Evolutionary conservation across 1,139 yeast species (phyloP).

Genomic region (Trichomonascaceae sp.): DNA sequence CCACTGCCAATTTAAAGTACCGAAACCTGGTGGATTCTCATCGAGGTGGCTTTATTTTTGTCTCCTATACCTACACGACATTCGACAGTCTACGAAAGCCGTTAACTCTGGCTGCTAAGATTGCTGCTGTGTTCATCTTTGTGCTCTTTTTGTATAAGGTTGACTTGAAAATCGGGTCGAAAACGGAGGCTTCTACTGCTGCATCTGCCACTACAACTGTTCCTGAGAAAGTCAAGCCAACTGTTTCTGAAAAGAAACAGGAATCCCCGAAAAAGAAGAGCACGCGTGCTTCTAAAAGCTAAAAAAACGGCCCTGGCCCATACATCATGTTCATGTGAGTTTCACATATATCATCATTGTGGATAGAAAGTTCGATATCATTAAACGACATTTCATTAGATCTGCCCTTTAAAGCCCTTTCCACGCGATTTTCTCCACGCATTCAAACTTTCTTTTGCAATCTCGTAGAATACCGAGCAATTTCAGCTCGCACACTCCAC

Average conservation of each 20-base stretch:
- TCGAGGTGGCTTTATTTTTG: constrained; percentile 47
- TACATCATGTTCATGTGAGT: neutral
- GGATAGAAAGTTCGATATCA: neutral
- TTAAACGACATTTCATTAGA: neutral
- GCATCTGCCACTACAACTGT: neutral
- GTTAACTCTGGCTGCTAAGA: constrained; percentile 54
- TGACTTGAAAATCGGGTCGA: constrained; percentile 29
- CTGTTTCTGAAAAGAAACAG: neutral
- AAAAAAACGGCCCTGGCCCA: neutral
- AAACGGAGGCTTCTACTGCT: neutral
- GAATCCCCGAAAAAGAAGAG: neutral
- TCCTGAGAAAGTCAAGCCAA: neutral
- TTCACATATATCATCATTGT: neutral
- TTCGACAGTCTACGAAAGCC: constrained; percentile 59
- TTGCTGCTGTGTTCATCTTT: constrained; percentile 57
- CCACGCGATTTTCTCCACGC: constrained; percentile 56
- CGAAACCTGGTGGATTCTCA: constrained; percentile 67
- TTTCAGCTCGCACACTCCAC: constrained; percentile 51
- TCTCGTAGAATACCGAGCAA: constrained; percentile 49
- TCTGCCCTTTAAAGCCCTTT: constrained; percentile 40
- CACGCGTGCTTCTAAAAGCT: neutral
- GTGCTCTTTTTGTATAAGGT: constrained; percentile 45
- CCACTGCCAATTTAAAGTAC: constrained; percentile 60
- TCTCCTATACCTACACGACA: constrained; percentile 53
- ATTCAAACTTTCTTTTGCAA: constrained; percentile 44